phyloP scores from a whole-genome alignment of 768 basidiomycete genomes.

The Cyclocybe cylindracea region DNA sequence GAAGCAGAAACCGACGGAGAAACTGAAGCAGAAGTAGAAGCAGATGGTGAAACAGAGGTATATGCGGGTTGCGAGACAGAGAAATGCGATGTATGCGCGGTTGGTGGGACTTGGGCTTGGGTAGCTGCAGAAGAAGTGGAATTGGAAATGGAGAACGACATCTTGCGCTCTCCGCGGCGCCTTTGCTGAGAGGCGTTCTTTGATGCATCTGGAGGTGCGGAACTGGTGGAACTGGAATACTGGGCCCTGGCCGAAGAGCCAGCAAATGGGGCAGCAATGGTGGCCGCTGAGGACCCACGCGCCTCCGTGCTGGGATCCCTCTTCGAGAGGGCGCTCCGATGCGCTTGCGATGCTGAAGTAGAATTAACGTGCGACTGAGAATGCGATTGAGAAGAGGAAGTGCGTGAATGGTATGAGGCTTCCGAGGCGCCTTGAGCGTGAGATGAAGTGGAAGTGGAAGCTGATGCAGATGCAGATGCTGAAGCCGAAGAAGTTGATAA shows the following conservation, averaged over 20 bases:
- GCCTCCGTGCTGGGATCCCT: slow-evolving; percentile 10
- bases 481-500: slow-evolving; percentile 18
- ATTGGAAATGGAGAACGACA: too few species aligned
- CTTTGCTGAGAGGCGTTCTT: too few species aligned
- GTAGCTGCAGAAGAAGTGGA: too few species aligned
- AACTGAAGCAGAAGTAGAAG: slow-evolving; percentile 8
- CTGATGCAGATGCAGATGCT: slow-evolving; percentile 2
- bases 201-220: too few species aligned
- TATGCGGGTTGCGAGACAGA: too few species aligned
- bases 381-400: slow-evolving; percentile 1
- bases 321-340: slow-evolving; percentile 19
- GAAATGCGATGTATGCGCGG: too few species aligned
- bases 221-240: too few species aligned
- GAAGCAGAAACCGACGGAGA: slow-evolving; percentile 8
- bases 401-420: background rate
- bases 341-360: slow-evolving; percentile 1
- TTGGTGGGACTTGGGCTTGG: too few species aligned
- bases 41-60: background rate
- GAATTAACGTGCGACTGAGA: slow-evolving; percentile 12
- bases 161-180: too few species aligned
- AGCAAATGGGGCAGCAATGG: too few species aligned
- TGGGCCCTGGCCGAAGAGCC: too few species aligned
- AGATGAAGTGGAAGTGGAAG: slow-evolving; percentile 5
- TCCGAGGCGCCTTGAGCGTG: background rate
- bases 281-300: too few species aligned